Evolutionary conservation across 768 basidiomycete species (phyloP).

Genomic region (Tulasnella sp.): DNA sequence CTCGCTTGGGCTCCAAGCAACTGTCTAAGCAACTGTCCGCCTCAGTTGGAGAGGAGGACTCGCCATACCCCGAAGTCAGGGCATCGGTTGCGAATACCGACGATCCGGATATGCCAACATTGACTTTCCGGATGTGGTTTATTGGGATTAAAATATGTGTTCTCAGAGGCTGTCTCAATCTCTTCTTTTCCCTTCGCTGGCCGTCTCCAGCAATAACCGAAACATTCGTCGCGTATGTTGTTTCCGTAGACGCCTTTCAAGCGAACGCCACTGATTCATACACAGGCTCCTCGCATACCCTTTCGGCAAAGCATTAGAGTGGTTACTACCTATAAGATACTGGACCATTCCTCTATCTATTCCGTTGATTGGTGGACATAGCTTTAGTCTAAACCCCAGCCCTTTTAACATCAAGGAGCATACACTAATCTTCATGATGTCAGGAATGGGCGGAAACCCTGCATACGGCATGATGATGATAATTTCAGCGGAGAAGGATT

Average conservation of each 20-base stretch:
- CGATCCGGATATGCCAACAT: slow-evolving; percentile 95
- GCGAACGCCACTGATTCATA: neutral
- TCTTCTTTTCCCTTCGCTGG: slow-evolving; percentile 91
- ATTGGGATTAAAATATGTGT: slow-evolving; percentile 36
- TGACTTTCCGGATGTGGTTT: slow-evolving; percentile 91
- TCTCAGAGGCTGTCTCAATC: slow-evolving; percentile 58
- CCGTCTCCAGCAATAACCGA: slow-evolving; percentile 76
- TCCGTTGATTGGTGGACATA: slow-evolving; percentile 44
- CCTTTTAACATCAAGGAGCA: slow-evolving; percentile 99
- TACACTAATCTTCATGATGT: slow-evolving; percentile 86
- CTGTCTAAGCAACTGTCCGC: too few relatives aligned
- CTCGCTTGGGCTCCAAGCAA: neutral
- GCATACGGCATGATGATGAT: slow-evolving; percentile 78
- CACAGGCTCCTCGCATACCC: slow-evolving; percentile 74
- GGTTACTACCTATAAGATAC: slow-evolving; percentile 70
- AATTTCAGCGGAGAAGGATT: slow-evolving; percentile 74
- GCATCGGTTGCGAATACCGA: slow-evolving; percentile 93
- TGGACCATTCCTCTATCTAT: slow-evolving; percentile 47
- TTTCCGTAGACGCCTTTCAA: neutral
- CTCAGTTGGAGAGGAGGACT: slow-evolving; percentile 30
- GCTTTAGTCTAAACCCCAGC: slow-evolving; percentile 83
- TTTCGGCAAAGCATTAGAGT: slow-evolving; percentile 80
- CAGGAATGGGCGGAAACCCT: slow-evolving; percentile 49
- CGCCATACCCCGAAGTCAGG: slow-evolving; percentile 53
- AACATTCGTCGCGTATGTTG: neutral